Evolutionary conservation across 495 filamentous ascomycete genomes (phyloP).

Genomic region (Elasticomyces elasticus): DNA sequence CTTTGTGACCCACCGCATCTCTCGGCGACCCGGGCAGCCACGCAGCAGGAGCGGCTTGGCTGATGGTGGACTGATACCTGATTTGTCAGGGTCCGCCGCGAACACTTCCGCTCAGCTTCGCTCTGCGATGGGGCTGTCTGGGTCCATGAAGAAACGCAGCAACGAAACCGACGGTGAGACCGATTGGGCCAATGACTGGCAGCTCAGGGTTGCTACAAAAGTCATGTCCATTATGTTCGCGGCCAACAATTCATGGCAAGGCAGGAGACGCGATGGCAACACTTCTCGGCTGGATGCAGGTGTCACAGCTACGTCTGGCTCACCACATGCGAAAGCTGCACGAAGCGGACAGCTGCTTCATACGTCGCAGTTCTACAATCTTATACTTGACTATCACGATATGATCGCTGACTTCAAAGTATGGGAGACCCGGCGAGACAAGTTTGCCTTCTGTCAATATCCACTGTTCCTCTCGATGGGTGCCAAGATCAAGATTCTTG

Average conservation of each 20-base stretch:
- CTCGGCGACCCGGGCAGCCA: slow-evolving; percentile 61
- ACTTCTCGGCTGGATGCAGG: slow-evolving; percentile 9
- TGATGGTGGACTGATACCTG: slow-evolving; percentile 60
- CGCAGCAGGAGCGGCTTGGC: slow-evolving; percentile 46
- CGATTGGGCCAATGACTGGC: slow-evolving; percentile 77
- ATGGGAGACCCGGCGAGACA: slow-evolving; percentile 68
- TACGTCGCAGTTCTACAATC: slow-evolving; percentile 80
- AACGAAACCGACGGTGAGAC: slow-evolving; percentile 37
- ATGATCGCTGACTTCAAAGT: slow-evolving; percentile 79
- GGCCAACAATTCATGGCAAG: slow-evolving; percentile 56
- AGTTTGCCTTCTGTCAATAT: slow-evolving; percentile 88
- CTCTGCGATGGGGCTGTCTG: slow-evolving; percentile 60
- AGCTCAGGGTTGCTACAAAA: slow-evolving; percentile 70
- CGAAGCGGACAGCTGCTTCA: slow-evolving; percentile 57
- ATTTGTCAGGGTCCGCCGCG: slow-evolving; percentile 41
- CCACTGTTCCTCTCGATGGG: slow-evolving; percentile 90
- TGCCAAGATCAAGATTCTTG: slow-evolving; percentile 86
- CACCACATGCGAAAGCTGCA: slow-evolving; percentile 30
- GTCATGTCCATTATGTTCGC: slow-evolving; percentile 76
- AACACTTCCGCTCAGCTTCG: slow-evolving; percentile 62
- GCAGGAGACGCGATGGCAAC: slow-evolving; percentile 14
- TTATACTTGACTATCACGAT: slow-evolving; percentile 73
- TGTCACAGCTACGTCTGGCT: neutral
- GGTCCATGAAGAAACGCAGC: slow-evolving; percentile 37
- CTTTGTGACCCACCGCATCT: slow-evolving; percentile 76